Base-by-base conservation (phyloP, 192 early-diverging fungal species). In the Coemansia sp. region DNA sequence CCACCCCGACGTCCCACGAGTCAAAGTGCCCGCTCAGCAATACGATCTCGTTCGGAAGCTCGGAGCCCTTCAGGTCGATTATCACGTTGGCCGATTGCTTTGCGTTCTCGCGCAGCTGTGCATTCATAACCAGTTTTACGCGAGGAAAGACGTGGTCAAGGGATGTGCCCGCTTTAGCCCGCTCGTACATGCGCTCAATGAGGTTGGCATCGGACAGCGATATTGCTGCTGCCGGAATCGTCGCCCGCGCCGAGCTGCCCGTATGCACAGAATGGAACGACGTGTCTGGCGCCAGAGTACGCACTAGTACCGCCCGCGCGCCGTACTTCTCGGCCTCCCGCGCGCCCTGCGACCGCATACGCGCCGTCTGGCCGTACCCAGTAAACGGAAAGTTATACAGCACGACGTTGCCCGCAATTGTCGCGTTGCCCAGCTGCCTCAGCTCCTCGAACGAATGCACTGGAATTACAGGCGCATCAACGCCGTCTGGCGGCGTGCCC, bases 1-100 rank as follows among this genome's bases (percentile, higher is more conserved):
- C 86, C n/a, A 79, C 74, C 8, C 86, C 84, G 7, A 74, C 61
- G 18, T 82, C 81, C 81, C 81, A 82, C 55, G 72, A 75, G 50
- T 82, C 81, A 70, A 86, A 82, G 60, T 86, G 85, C 8, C 85
- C 85, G 60, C 82, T 81, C 24, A 86, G 53, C 20, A 82, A 70
- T 18, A 86, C 75, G 3, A 85, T 69, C 50, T 85, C 80, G 21
- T 86, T 75, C 2, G 82, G 75, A 0, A 36, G 53, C 40, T 80
- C 81, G 17, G 71, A 52, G 36, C 85, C 85, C 59, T 69, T 70
- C 23, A 86, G 53, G 37, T 86, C 85, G 17, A 85, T 66, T 58
- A 86, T 76, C 26, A 85, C 69, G 65, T 86, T 86, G 49, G 71
- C 69, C 28, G 84, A 84, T 37, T 77, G 61, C 49, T 62, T 73